These are phyloP conservation scores for Entophlyctis luteolus DNA, from an alignment of 192 early-diverging fungal genomes.

Conservation along the genomic window DNA sequence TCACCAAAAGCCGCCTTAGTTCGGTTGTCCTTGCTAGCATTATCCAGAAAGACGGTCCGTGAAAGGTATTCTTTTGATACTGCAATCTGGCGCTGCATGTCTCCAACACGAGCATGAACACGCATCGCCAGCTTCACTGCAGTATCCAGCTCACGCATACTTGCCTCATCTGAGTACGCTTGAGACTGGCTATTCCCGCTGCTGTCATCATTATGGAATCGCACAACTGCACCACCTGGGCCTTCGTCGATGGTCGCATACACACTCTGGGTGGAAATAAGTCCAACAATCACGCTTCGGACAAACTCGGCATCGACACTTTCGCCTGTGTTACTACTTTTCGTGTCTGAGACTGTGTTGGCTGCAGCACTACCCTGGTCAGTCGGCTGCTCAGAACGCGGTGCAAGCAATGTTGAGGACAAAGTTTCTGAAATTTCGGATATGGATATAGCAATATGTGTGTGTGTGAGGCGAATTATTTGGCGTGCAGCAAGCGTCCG, in stretches of 20 bases:
- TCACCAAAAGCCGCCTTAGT: neutral
- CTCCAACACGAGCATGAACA: constrained; percentile 32
- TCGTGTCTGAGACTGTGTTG: neutral
- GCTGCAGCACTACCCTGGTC: neutral
- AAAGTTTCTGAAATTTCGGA: constrained; percentile 63
- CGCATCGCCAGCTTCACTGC: constrained; percentile 31
- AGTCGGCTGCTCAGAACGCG: constrained; percentile 26
- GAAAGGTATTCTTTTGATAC: constrained; percentile 46
- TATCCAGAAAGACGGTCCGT: constrained; percentile 23
- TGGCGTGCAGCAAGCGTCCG: constrained; percentile 45
- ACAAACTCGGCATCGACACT: constrained; percentile 27
- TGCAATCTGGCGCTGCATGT: constrained; percentile 44
- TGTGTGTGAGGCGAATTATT: constrained; percentile 70
- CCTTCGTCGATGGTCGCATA: constrained; percentile 39
- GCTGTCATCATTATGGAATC: constrained; percentile 63
- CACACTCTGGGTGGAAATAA: constrained; percentile 55
- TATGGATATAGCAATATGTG: constrained; percentile 72
- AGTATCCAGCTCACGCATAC: constrained; percentile 44
- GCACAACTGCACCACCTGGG: constrained; percentile 57
- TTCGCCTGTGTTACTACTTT: too few species aligned
- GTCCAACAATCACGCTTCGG: constrained; percentile 53
- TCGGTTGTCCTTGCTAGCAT: neutral
- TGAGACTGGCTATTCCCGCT: neutral
- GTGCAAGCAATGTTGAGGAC: constrained; percentile 13
- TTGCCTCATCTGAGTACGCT: constrained; percentile 36